Base-by-base conservation (phyloP, 805 yeast species). In the Candida yuanshanica region DNA sequence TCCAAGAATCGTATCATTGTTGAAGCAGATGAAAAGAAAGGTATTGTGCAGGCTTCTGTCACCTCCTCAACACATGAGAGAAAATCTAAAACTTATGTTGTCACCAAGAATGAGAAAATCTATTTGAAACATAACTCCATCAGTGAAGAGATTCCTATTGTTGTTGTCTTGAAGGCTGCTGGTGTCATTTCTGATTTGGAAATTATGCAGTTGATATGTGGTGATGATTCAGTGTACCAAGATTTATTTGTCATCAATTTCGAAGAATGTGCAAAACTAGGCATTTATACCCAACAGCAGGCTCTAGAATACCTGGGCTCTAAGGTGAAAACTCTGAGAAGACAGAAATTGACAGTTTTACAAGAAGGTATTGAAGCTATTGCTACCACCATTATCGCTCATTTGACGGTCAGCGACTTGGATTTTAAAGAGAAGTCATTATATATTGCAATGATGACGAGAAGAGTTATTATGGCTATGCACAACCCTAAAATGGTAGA, bases 31-130 rank as follows among this genome's bases (percentile, higher is more conserved):
- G 95, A 86, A 49, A 87, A 89, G 65, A 93, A 95, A 63, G 83
- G 81, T 4, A 81, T 93, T 18, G 96, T 90, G 17, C 99, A 93
- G 65, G 97, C 99, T 1, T 87, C 96, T 0, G 99, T 93, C 14
- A 93, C 99, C 0, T 88, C 97, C 5, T 89, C 97, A 3, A 91
- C 99, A 1, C 99, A 93, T 63, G 99, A 93, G 65, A 79, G 99
- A 65, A 95, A 91, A 62, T 91, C 98, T 20, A 93, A 93, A 60
- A 93, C 99, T 0, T 93, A 93, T 58, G 96, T 93, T 32, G 81
- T 93, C 32, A 85, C 97, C 25, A 91, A 91, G 53, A 85, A 90
- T 60, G 93, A 80, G 38, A 84, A 81, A 50, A 87, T 93, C 14
- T 93, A 84, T 60, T 70, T 93, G 53, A 93, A 93, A 60, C 99